phyloP scores from a whole-genome alignment of 2,329 filamentous ascomycete genomes.

The Ascochyta viciae-villosae region DNA sequence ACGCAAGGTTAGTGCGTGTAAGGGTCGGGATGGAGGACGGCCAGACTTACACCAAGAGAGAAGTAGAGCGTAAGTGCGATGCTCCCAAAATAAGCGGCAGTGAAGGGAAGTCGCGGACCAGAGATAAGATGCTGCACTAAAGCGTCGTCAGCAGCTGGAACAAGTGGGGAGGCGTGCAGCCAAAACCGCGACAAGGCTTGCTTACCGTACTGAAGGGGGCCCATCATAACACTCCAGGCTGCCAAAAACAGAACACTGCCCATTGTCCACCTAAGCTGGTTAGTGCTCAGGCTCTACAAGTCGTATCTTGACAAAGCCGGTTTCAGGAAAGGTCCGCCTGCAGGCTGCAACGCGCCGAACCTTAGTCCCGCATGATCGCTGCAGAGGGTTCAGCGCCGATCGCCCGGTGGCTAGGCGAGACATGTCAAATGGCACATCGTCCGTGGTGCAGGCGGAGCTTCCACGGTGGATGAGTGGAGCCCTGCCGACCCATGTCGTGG shows the following conservation, averaged over 20 bases:
- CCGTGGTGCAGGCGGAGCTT: conserved; percentile 2
- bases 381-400: conserved; percentile 43
- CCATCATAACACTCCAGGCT: conserved; percentile 95
- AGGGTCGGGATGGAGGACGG: conserved; percentile 21
- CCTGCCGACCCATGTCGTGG: conserved; percentile 6
- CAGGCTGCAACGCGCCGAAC: conserved; percentile 47
- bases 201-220: conserved; percentile 75
- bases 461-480: conserved; percentile 17
- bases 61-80: conserved; percentile 91
- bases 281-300: conserved; percentile 44
- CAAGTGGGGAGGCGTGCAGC: conserved; percentile 16
- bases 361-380: conserved; percentile 53
- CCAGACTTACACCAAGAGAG: conserved; percentile 80
- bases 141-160: conserved; percentile 24
- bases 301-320: conserved; percentile 37
- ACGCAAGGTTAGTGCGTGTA: conserved; percentile 28
- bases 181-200: conserved; percentile 34
- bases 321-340: conserved; percentile 39
- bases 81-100: conserved; percentile 91
- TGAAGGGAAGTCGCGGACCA: conserved; percentile 85
- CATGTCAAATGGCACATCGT: conserved; percentile 23
- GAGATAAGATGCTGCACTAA: conserved; percentile 80
- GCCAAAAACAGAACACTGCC: conserved; percentile 88
- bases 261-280: conserved; percentile 81
- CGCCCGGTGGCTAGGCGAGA: conserved; percentile 46